Evolutionary conservation across 345 rosid species (phyloP).

Genomic region (Fremontodendron californicum): DNA sequence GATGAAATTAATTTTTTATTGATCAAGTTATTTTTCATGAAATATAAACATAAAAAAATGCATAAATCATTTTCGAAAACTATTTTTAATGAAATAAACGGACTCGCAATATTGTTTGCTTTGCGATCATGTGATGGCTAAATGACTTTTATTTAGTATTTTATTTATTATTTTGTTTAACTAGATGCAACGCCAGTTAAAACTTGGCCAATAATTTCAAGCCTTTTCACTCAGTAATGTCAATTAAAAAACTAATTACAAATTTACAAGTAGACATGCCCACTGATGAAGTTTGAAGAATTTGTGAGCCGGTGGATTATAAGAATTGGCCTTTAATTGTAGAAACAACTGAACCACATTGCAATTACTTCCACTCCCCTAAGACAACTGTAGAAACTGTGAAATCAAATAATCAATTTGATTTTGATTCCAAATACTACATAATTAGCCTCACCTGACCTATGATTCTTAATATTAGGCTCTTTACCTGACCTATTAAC

Average conservation of each 20-base stretch:
- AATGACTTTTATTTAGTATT: background rate
- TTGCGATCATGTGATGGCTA: background rate
- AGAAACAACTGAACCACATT: background rate
- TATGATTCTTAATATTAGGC: background rate
- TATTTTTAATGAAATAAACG: too few relatives aligned
- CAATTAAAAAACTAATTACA: background rate
- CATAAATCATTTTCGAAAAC: too few relatives aligned
- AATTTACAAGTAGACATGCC: background rate
- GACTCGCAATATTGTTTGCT: too few relatives aligned
- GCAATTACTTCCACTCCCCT: background rate
- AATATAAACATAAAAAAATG: too few relatives aligned
- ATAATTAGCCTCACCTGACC: background rate
- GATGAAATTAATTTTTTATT: too few relatives aligned
- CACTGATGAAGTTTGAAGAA: background rate
- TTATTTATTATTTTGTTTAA: background rate
- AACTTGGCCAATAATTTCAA: background rate
- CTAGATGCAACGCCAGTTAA: background rate
- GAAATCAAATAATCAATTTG: background rate
- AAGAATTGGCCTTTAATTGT: background rate
- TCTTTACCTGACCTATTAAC: background rate
- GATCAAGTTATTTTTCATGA: too few relatives aligned
- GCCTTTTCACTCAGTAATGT: background rate
- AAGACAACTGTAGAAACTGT: background rate
- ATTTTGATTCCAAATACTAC: background rate
- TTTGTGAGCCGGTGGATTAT: background rate